Evolutionary conservation across 352 stramenopile species (phyloP), one percentile per base, ranked within the genome.

Genomic region (Pythium myriotylum): DNA sequence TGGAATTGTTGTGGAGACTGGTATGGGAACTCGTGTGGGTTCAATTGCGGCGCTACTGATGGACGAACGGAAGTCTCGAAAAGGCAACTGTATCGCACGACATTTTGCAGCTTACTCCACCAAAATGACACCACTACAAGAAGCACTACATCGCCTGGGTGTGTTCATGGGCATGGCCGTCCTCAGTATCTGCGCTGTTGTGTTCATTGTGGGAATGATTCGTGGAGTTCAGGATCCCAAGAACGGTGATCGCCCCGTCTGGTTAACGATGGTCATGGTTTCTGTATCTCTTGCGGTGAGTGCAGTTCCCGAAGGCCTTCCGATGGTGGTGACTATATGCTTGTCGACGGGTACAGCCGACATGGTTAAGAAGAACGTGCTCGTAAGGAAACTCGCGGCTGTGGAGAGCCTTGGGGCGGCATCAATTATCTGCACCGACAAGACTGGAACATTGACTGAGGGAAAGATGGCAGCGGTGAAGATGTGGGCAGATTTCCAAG

Each of bases 101-200:
- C 74, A 59, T 49, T 46, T 77, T 8, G 59, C 51, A 16, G 64
- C 73, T 40, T 73, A 73, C 55, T 54, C 74, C 19, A 59, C 70
- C 10, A 79, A 79, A 54, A 68, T 79, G 65, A 97, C 89, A 22
- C 92, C 92, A n/a, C 73, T 98, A 5, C 90, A 97, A 69, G 56
- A 88, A n/a, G 57, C 70, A 45, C 96, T 99, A 75, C 95, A 98
- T 79, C 85, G 92, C 32, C 80, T 99, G 39, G 93, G 94, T 24
- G 72, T 98, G 12, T 91, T 89, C 52, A 89, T 92, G 64, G 72
- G 91, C 5, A 89, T 79, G 39, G 91, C 88, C 24, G 76, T 78
- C 32, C 78, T 96, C 16, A 96, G 94, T 70, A 68, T 82, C 32
- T 82, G 74, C 24, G 56, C 94, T 1, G 96, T 99, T 51, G 91